phyloP scores from a whole-genome alignment of 495 filamentous ascomycete genomes.

The Neurospora intermedia region DNA sequence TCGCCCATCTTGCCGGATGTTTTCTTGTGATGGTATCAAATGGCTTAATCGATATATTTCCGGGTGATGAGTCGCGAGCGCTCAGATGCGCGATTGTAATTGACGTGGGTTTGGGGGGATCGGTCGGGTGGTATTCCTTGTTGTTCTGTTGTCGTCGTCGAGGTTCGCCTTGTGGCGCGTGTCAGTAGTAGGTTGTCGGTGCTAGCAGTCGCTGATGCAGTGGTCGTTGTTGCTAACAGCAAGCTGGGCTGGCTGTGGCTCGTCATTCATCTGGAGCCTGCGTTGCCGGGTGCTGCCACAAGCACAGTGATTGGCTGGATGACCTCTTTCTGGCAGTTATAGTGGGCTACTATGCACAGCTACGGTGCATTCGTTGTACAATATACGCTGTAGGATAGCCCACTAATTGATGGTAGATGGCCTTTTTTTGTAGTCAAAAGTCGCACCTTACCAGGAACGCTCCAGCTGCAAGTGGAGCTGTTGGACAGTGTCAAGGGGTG shows the following conservation, averaged over 20 bases:
- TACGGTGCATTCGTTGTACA: neutral
- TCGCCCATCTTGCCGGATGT: constrained; percentile 57
- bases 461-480: neutral
- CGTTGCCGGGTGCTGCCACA: neutral
- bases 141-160: constrained; percentile 6
- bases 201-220: neutral
- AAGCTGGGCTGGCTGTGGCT: constrained; percentile 5
- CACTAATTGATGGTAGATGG: neutral
- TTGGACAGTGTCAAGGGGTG: neutral
- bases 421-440: neutral
- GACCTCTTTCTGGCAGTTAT: neutral
- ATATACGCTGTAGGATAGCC: no score
- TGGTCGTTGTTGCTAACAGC: constrained; percentile 9
- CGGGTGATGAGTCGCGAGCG: neutral
- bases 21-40: neutral
- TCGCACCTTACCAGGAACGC: neutral
- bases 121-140: constrained; percentile 16
- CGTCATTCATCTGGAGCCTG: constrained; percentile 24
- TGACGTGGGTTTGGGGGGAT: constrained; percentile 1
- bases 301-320: neutral
- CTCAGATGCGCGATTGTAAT: neutral
- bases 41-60: neutral
- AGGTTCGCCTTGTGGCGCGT: constrained; percentile 23
- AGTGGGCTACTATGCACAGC: neutral
- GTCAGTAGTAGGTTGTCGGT: neutral